Percentiles rank a stretch among this genome's conserved stretches.
These are phyloP conservation scores for Vicia villosa DNA, from an alignment of 306 rosid species.

Conservation along the genomic window DNA sequence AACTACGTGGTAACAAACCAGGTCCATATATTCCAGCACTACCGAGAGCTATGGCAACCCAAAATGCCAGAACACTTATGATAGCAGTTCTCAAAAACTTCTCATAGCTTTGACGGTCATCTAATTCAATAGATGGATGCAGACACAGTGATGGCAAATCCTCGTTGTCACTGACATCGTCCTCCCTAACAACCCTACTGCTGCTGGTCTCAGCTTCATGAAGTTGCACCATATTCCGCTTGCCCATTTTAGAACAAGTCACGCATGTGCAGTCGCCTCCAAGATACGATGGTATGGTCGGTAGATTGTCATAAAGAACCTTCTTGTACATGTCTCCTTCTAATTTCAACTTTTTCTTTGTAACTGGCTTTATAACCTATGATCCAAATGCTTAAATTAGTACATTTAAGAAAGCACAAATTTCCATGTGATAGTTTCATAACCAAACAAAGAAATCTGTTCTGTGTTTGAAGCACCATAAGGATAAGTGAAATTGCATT, in stretches of 20 bases:
- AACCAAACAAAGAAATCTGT: slow-evolving; percentile 12
- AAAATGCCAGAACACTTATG: slow-evolving; percentile 60
- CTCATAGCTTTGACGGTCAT: slow-evolving; percentile 43
- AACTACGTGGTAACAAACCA: slow-evolving; percentile 25
- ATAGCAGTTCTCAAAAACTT: slow-evolving; percentile 67
- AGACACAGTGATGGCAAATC: slow-evolving; percentile 34
- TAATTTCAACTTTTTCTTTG: slow-evolving; percentile 77
- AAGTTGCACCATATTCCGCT: slow-evolving; percentile 36
- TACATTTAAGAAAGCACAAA: slow-evolving; percentile 2
- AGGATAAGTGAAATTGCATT: slow-evolving; percentile 25
- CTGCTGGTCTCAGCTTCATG: slow-evolving; percentile 41
- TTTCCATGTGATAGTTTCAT: not conserved
- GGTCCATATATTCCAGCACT: slow-evolving; percentile 57
- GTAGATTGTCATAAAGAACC: slow-evolving; percentile 62
- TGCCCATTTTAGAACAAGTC: slow-evolving; percentile 58
- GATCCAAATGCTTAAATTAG: slow-evolving; percentile 33
- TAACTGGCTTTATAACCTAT: slow-evolving; percentile 76
- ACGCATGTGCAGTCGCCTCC: slow-evolving; percentile 79
- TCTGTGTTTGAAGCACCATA: not conserved
- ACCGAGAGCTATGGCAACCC: slow-evolving; percentile 64
- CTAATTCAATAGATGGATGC: slow-evolving; percentile 46
- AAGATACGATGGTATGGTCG: slow-evolving; percentile 64
- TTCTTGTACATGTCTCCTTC: slow-evolving; percentile 64
- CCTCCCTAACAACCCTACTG: slow-evolving; percentile 35
- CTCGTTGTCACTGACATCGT: slow-evolving; percentile 34